Evolutionary conservation across 192 early-diverging fungal genomes (phyloP).

Genomic region (Coemansia javaensis): DNA sequence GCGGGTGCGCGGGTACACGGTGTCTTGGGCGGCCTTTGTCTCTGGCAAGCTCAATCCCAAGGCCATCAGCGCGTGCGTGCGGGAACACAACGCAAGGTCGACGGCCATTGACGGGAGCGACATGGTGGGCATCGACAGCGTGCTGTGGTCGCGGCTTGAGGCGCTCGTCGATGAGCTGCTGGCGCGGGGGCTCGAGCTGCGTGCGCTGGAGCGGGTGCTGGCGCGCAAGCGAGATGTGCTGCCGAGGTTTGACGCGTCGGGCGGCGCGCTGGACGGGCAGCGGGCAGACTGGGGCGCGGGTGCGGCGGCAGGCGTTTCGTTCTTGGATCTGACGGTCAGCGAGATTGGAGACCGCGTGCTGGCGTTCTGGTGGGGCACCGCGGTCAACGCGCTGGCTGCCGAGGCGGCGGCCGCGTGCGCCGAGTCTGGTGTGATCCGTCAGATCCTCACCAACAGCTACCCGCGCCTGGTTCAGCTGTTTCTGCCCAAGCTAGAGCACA

Average conservation of each 20-base stretch:
- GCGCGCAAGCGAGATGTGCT: slow-evolving; percentile 27
- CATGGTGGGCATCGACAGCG: slow-evolving; percentile 18
- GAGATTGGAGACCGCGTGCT: slow-evolving; percentile 17
- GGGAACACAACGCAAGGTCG: slow-evolving; percentile 24
- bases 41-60: slow-evolving; percentile 8
- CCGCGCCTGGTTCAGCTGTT: slow-evolving; percentile 30
- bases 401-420: slow-evolving; percentile 10
- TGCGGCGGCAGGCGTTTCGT: slow-evolving; percentile 3
- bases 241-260: slow-evolving; percentile 23
- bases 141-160: slow-evolving; percentile 23
- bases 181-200: slow-evolving; percentile 17
- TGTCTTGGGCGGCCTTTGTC: slow-evolving; percentile 3
- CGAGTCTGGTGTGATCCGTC: slow-evolving; percentile 13
- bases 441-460: slow-evolving; percentile 24
- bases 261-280: slow-evolving; percentile 4
- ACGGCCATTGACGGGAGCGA: slow-evolving; percentile 19
- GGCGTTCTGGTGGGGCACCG: slow-evolving; percentile 40
- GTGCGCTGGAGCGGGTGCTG: slow-evolving; percentile 36
- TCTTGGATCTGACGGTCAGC: slow-evolving; percentile 13
- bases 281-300: background rate
- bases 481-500: slow-evolving; percentile 23
- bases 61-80: slow-evolving; percentile 8
- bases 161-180: slow-evolving; percentile 14
- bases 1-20: slow-evolving; percentile 5
- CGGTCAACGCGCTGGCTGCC: slow-evolving; percentile 11